phyloP scores from a whole-genome alignment of 2,329 filamentous ascomycete species.

The Trichophyton simii region DNA sequence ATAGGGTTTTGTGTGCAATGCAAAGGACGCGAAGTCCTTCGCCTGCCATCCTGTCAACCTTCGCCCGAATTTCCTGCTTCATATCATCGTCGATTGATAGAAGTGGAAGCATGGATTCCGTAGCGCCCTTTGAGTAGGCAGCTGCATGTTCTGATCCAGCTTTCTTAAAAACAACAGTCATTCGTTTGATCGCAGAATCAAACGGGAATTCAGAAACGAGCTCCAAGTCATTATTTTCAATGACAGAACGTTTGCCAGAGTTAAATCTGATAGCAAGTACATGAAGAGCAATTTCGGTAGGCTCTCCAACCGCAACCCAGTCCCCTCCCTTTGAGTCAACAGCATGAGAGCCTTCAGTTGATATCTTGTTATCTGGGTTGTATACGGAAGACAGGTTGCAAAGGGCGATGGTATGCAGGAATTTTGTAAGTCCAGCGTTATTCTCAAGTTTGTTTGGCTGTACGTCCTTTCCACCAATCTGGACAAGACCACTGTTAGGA shows the following conservation, averaged over 20 bases:
- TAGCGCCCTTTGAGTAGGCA: slow-evolving; percentile 39
- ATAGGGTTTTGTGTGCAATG: slow-evolving; percentile 19
- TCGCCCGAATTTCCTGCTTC: slow-evolving; percentile 42
- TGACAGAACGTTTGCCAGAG: slow-evolving; percentile 36
- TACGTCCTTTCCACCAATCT: slow-evolving; percentile 10
- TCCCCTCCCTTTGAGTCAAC: slow-evolving; percentile 27
- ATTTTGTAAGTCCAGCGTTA: slow-evolving; percentile 27
- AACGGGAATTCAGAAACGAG: slow-evolving; percentile 53
- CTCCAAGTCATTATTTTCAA: slow-evolving; percentile 35
- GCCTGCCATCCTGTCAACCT: slow-evolving; percentile 50
- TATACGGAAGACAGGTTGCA: slow-evolving; percentile 49
- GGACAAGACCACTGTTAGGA: slow-evolving; percentile 33
- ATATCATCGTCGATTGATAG: slow-evolving; percentile 44
- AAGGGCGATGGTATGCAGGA: slow-evolving; percentile 46
- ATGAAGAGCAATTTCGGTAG: slow-evolving; percentile 56
- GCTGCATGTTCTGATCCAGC: slow-evolving; percentile 8
- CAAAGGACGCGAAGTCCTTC: slow-evolving; percentile 51
- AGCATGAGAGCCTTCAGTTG: slow-evolving; percentile 8
- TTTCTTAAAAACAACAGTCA: slow-evolving; percentile 49
- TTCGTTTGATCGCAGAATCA: slow-evolving; percentile 56
- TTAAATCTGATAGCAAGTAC: slow-evolving; percentile 55
- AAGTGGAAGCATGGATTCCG: slow-evolving; percentile 49
- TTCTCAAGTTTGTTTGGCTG: slow-evolving; percentile 6
- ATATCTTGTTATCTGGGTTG: slow-evolving; percentile 20
- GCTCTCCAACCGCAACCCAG: slow-evolving; percentile 49